phyloP scores from a whole-genome alignment of 495 filamentous ascomycete genomes.

The Tricharina praecox region DNA sequence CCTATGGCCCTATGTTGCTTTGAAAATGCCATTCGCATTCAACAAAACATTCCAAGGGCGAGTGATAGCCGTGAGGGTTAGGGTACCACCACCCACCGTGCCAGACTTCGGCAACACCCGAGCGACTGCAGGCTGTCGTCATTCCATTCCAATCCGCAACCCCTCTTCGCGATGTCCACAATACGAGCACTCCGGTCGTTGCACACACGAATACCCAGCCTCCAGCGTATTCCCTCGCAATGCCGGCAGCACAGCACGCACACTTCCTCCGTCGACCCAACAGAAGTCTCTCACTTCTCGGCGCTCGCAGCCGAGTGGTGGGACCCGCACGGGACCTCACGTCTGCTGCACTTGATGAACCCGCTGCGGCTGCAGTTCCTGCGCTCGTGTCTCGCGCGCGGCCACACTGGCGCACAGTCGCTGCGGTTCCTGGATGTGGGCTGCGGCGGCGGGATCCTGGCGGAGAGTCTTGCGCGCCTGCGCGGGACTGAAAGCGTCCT shows the following conservation, averaged over 20 bases:
- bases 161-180: too few species aligned
- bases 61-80: too few species aligned
- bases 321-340: conserved; percentile 85
- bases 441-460: conserved; percentile 93
- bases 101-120: too few species aligned
- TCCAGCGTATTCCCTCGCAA: too few species aligned
- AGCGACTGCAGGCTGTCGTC: too few species aligned
- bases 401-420: conserved; percentile 30
- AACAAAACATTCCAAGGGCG: too few species aligned
- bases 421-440: conserved; percentile 70
- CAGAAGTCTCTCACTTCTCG: conserved; percentile 87
- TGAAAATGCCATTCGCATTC: too few species aligned
- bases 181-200: too few species aligned
- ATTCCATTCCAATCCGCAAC: too few species aligned
- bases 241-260: conserved; percentile 16
- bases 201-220: too few species aligned
- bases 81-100: too few species aligned
- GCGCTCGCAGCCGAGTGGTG: conserved; percentile 88
- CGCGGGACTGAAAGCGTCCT: conserved; percentile 47
- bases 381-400: conserved; percentile 38
- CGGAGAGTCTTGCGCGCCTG: conserved; percentile 74
- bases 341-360: conserved; percentile 94
- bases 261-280: conserved; percentile 57
- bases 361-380: conserved; percentile 91
- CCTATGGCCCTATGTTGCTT: too few species aligned